Evolutionary conservation across 306 rosid species (phyloP).

Genomic region (Castanea mollissima): DNA sequence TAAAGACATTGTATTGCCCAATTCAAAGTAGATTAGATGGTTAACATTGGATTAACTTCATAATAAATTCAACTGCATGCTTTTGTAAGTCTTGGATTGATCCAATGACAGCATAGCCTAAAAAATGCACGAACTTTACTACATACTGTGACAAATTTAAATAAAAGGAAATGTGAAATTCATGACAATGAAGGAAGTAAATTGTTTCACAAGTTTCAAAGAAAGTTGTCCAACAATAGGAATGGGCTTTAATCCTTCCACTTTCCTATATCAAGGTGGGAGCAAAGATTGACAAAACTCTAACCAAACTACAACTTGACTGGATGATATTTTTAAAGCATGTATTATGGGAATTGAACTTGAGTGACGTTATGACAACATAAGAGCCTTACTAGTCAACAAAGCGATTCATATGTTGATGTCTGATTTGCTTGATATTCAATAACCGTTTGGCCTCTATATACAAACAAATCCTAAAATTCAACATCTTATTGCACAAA

Average conservation of each 20-base stretch:
- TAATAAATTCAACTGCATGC: neutral
- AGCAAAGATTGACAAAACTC: neutral
- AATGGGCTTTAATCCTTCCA: neutral
- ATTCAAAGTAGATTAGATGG: neutral
- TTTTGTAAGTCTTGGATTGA: neutral
- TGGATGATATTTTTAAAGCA: neutral
- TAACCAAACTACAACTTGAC: neutral
- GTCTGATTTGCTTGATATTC: neutral
- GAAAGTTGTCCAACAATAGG: neutral
- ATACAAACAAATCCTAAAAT: neutral
- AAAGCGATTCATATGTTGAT: neutral
- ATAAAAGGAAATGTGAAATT: neutral
- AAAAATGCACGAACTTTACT: neutral
- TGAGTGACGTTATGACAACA: neutral
- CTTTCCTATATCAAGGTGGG: neutral
- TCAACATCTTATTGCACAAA: neutral
- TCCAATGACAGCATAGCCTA: neutral
- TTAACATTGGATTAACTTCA: neutral
- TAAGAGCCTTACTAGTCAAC: neutral
- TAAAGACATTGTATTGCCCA: neutral
- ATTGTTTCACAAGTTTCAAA: neutral
- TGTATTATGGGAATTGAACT: neutral
- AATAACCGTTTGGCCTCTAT: neutral
- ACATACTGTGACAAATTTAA: neutral
- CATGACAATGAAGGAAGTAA: neutral